Evolutionary conservation across 169 alveolate species (phyloP).

Genomic region (Theileria parva): DNA sequence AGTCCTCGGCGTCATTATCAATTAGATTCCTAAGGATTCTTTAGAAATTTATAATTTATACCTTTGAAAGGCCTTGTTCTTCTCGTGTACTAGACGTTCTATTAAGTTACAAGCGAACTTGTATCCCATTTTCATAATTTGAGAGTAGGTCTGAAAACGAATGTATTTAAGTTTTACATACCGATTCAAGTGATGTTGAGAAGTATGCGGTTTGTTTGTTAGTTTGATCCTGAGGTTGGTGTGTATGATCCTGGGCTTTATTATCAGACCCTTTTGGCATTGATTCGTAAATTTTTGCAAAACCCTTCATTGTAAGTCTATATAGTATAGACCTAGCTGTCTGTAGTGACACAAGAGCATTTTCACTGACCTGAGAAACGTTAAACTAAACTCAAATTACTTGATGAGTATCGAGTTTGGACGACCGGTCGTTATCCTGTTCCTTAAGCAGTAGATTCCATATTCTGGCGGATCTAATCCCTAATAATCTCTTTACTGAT

Average conservation of each 20-base stretch:
- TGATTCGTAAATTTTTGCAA: constrained; percentile 50
- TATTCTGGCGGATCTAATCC: constrained; percentile 53
- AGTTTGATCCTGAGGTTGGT: constrained; percentile 8
- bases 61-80: constrained; percentile 36
- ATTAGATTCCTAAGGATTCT: constrained; percentile 13
- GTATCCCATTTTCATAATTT: constrained; percentile 40
- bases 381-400: constrained; percentile 2
- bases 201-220: constrained; percentile 49
- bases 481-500: constrained; percentile 49
- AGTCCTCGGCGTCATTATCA: background rate
- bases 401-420: constrained; percentile 38
- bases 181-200: constrained; percentile 40
- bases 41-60: background rate
- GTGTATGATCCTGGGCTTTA: constrained; percentile 25
- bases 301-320: constrained; percentile 53
- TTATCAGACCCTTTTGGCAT: background rate
- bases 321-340: constrained; percentile 60
- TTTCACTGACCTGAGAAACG: constrained; percentile 26
- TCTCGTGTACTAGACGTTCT: constrained; percentile 58
- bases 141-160: constrained; percentile 31
- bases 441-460: constrained; percentile 61
- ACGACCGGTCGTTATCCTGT: constrained; percentile 17
- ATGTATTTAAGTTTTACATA: background rate
- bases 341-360: constrained; percentile 66
- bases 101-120: constrained; percentile 57